Evolutionary conservation across 139 green algal genomes (phyloP), one percentile per base, ranked within the genome.

Genomic region (Chlorella sp.): DNA sequence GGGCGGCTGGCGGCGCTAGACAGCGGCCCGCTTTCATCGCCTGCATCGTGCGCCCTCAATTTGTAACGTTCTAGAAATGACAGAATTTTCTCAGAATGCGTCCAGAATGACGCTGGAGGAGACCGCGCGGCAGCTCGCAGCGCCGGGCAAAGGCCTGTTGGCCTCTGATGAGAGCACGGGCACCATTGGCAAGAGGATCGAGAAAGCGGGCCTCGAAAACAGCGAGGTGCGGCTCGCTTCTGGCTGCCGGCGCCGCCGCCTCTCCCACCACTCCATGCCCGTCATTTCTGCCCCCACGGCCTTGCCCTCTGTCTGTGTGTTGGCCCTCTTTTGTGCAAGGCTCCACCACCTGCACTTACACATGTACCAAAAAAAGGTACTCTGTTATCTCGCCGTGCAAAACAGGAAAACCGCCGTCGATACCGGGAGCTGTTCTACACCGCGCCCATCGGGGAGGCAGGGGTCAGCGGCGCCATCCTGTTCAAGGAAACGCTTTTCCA

Each of bases 401-500:
- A 34, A 40, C 89, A 94, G 90, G 93, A 97, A 1, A 94, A 88
- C 37, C 90, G 96, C 18, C 90, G 95, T 2, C 81, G 85, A 4
- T 98, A 98, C 87, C 86, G 96, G 0, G 93, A 97, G 88, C 86
- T 97, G 15, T 96, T 96, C 75, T 96, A 97, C 87, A 96, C 94
- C 0, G 91, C 93, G 7, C 93, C 94, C 78, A 91, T 98, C 21
- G 95, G 94, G 14, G 26, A 95, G 34, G 66, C 84, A 24, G 95
- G 95, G 80, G 94, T 97, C 36, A 94, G 88, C 42, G 97, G 96
- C 34, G 96, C 93, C 2, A 98, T 98, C 90, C 83, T 99, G 89
- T 99, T 97, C 94, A 96, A 99, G 91, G 98, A 99, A 91, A 97
- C 97, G 19, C 92, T 99, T 34, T 92, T 88, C 26, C 96, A 99